A percentile compares a stretch with the other conserved stretches of the same genome.
Conservation (phyloP, 257 asterid genomes). For the Datura wrightii region DNA sequence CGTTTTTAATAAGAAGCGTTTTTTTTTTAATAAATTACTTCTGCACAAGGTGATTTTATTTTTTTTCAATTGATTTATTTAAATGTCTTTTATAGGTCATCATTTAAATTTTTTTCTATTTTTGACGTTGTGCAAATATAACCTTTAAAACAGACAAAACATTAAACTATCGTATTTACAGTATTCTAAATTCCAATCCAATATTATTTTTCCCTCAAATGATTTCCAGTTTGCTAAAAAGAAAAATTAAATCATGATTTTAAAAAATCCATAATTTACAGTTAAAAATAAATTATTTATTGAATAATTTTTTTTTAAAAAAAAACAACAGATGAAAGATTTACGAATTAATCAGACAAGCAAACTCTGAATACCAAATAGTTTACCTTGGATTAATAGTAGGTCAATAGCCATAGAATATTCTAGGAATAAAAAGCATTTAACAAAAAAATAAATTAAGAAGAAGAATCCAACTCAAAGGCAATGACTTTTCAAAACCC, state of each 20-base stretch:
- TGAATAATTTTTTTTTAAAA: too few relatives aligned
- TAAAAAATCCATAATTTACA: not conserved
- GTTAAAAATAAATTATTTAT: too few relatives aligned
- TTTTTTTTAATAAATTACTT: fast-evolving
- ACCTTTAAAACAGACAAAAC: fast-evolving
- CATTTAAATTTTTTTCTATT: not conserved
- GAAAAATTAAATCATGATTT: not conserved
- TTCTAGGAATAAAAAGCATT: not conserved
- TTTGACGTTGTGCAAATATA: too few relatives aligned
- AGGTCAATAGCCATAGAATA: not conserved
- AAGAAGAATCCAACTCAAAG: not conserved
- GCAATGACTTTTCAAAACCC: conserved; percentile 22
- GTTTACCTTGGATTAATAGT: too few relatives aligned
- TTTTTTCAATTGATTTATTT: not conserved
- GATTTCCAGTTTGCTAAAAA: not conserved
- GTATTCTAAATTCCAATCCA: not conserved
- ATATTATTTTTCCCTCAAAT: not conserved
- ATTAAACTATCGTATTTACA: not conserved
- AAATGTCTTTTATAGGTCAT: not conserved
- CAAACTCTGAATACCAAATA: not conserved
- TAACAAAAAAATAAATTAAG: not conserved
- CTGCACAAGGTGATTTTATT: fast-evolving
- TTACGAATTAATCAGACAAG: too few relatives aligned
- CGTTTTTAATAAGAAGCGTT: not conserved
- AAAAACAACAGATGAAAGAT: too few relatives aligned